Conservation (phyloP, 192 early-diverging fungal species). For the Rhizophlyctis rosea region DNA sequence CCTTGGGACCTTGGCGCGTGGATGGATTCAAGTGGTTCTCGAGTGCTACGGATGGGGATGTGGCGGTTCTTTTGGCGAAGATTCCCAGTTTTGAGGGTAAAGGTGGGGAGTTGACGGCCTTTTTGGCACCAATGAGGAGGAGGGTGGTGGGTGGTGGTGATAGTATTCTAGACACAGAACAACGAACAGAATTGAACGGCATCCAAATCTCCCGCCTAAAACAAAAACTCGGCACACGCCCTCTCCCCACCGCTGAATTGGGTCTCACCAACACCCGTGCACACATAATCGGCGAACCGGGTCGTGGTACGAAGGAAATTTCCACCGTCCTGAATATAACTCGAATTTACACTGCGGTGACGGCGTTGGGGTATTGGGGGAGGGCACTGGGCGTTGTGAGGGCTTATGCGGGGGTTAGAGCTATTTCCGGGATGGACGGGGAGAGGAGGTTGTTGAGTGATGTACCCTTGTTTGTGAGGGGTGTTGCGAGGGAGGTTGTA, state of each 20-base stretch:
- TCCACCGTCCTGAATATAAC: conserved; percentile 69
- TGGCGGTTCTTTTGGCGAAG: conserved; percentile 65
- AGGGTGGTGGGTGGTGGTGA: no score
- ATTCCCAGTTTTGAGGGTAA: conserved; percentile 45
- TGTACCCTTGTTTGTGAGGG: no score
- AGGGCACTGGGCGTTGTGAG: no score
- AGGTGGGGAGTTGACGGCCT: no score
- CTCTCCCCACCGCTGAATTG: conserved; percentile 72
- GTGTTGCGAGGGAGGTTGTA: no score
- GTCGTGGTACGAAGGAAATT: conserved; percentile 59
- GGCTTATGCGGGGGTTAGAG: no score
- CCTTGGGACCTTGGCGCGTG: conserved; percentile 44
- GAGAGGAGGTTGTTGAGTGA: no score
- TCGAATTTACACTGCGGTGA: conserved; percentile 56
- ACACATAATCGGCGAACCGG: conserved; percentile 51
- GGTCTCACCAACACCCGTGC: conserved; percentile 52
- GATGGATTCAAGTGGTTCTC: conserved; percentile 76
- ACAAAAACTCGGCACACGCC: conserved; percentile 68
- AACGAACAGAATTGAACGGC: conserved; percentile 58
- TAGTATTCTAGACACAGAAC: no score
- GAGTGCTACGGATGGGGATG: conserved; percentile 65
- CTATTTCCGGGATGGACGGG: no score
- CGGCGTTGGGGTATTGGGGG: no score
- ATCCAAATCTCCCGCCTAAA: conserved; percentile 67
- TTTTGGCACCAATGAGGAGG: no score